These are phyloP conservation scores for Apiospora sp. DNA, from an alignment of 2,329 filamentous ascomycete species.

Conservation along the genomic window DNA sequence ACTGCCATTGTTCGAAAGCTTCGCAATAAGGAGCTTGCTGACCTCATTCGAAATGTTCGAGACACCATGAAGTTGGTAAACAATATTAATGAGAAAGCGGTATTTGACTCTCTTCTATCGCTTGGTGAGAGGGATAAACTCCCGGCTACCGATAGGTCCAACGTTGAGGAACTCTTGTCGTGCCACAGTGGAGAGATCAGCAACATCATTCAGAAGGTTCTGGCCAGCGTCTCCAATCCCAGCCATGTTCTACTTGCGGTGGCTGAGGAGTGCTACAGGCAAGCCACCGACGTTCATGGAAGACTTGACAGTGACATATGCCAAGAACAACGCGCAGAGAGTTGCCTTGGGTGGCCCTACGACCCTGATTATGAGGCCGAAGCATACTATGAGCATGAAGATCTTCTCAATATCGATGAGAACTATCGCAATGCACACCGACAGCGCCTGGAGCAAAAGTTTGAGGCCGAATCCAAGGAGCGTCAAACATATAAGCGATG, in stretches of 20 bases:
- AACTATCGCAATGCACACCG: too few relatives aligned
- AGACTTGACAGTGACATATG: background rate
- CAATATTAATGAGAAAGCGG: background rate
- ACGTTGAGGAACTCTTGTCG: background rate
- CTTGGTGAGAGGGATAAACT: background rate
- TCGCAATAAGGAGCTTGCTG: background rate
- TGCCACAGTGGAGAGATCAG: background rate
- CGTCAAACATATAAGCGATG: too few relatives aligned
- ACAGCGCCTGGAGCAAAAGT: too few relatives aligned
- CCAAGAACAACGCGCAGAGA: background rate
- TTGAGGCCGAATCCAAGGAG: too few relatives aligned
- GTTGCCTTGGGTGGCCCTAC: too few relatives aligned
- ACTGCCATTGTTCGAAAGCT: too few relatives aligned
- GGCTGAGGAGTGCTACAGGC: slow-evolving; percentile 6
- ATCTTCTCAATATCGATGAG: too few relatives aligned
- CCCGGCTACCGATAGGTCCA: background rate
- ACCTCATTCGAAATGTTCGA: background rate
- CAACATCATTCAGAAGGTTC: background rate
- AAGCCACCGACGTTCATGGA: background rate
- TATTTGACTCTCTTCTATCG: background rate
- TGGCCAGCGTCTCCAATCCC: background rate
- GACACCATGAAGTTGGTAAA: background rate
- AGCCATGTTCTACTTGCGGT: background rate
- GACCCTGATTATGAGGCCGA: too few relatives aligned
- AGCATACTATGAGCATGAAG: too few relatives aligned